Evolutionary conservation across 345 rosid genomes (phyloP), one percentile per base, ranked within the genome.

Genomic region (Pseudoturritis turrita): DNA sequence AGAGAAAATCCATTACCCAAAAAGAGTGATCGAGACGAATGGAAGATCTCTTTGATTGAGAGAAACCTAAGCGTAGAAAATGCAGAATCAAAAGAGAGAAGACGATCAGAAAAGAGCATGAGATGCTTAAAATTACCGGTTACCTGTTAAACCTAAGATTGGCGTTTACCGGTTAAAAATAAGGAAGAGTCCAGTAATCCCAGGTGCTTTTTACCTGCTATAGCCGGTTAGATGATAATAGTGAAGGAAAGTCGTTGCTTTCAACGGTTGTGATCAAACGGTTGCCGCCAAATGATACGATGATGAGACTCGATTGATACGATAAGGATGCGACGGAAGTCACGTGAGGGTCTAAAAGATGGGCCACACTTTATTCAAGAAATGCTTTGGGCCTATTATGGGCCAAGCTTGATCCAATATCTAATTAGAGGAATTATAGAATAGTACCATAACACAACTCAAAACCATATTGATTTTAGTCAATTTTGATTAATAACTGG

Each of bases 251-350:
- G 43, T 54, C 66, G 71, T 75, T 59, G 60, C 23, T 70, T 74
- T 79, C 35, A 72, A 74, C 80, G 83, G 83, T 80, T 56, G 77
- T 62, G 83, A 80, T 80, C 56, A 76, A 76, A 69, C 75, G 75
- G 75, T 80, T 76, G 78, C 80, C 80, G 78, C 80, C 83, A 80
- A 76, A 66, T 76, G 46, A 79, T 52, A 10, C 35, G 14, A 21
- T 40, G 18, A 37, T 59, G 33, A 13, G 3, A n/a, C n/a, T 22
- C 23, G 19, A 4, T 33, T 41, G 46, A 54, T 59, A 40, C 68
- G 78, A 74, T 68, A 31, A 51, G 69, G 74, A 52, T 75, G 44
- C 33, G 67, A 39, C 26, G 4, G 6, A 49, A 39, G 63, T 74
- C 72, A 74, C 78, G 53, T 73, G 59, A 29, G 71, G 72, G 35